Evolutionary conservation across 768 basidiomycete species (phyloP).

Genomic region (Lactarius sp.): DNA sequence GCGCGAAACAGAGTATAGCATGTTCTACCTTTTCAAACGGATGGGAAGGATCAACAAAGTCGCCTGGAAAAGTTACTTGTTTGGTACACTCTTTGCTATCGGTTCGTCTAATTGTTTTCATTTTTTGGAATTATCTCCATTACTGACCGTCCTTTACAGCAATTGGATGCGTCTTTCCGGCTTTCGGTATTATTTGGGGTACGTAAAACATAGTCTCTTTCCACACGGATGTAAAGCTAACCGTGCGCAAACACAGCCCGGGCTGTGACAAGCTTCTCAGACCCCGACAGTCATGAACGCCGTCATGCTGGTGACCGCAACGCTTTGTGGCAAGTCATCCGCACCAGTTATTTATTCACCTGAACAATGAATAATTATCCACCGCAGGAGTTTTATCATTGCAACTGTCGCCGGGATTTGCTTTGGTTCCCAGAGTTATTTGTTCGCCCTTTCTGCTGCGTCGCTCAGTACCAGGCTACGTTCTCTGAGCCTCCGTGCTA

Average conservation of each 20-base stretch:
- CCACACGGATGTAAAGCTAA: not conserved
- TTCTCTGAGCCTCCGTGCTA: conserved; percentile 62
- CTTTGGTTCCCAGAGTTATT: conserved; percentile 60
- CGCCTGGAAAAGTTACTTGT: conserved; percentile 51
- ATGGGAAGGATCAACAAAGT: conserved; percentile 58
- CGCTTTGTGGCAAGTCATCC: conserved; percentile 49
- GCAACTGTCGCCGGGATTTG: conserved; percentile 54
- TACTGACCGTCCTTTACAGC: conserved; percentile 3
- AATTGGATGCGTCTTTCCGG: conserved; percentile 65
- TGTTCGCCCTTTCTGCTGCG: conserved; percentile 62
- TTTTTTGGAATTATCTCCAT: not conserved
- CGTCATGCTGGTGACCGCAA: conserved; percentile 56
- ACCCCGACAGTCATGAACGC: conserved; percentile 35
- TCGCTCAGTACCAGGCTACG: conserved; percentile 63
- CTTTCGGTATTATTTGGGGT: conserved; percentile 61
- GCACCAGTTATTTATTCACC: not conserved
- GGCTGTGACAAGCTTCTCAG: conserved; percentile 51
- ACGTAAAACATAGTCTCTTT: conserved; percentile 25
- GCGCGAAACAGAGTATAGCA: conserved; percentile 35
- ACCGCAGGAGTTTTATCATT: conserved; percentile 64
- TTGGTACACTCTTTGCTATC: conserved; percentile 50
- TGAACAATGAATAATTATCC: conserved; percentile 10
- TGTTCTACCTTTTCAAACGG: conserved; percentile 60
- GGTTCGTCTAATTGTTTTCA: conserved; percentile 5
- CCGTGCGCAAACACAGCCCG: conserved; percentile 30